Conservation (phyloP, 2,329 filamentous ascomycete genomes). For the Diaporthe sp. region DNA sequence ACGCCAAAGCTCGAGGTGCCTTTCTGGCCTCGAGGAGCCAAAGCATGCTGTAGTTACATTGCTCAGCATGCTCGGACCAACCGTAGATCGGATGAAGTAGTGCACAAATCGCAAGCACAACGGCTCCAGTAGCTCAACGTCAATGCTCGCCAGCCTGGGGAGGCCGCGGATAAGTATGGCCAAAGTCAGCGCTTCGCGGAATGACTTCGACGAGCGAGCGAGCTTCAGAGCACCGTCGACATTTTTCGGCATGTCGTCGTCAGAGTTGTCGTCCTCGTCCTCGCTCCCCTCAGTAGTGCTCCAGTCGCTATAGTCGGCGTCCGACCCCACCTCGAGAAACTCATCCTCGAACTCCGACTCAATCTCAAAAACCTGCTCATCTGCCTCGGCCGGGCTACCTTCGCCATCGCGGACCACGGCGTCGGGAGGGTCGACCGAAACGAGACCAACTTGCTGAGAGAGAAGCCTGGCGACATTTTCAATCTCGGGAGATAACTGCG, state of each 20-base stretch:
- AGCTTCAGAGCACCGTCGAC: slow-evolving; percentile 1
- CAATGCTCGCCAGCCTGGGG: slow-evolving; percentile 12
- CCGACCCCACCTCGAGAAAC: slow-evolving; percentile 11
- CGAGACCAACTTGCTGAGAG: background rate
- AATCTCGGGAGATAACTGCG: background rate
- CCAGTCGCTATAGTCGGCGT: slow-evolving; percentile 27
- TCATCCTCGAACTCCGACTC: slow-evolving; percentile 12
- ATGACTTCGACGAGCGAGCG: slow-evolving; percentile 10
- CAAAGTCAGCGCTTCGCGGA: slow-evolving; percentile 11
- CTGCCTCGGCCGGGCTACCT: background rate
- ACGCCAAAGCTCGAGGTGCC: slow-evolving; percentile 34
- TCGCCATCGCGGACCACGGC: background rate
- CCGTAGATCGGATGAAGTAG: background rate
- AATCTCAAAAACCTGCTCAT: slow-evolving; percentile 22
- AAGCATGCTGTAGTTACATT: slow-evolving; percentile 21
- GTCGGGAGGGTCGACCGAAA: background rate
- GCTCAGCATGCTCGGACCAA: slow-evolving; percentile 16
- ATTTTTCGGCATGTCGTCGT: slow-evolving; percentile 16
- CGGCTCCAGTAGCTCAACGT: slow-evolving; percentile 26
- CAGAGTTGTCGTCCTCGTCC: slow-evolving; percentile 9
- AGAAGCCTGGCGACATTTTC: background rate
- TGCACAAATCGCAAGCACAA: slow-evolving; percentile 19
- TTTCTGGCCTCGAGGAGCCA: slow-evolving; percentile 27
- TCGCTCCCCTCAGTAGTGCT: slow-evolving; percentile 32
- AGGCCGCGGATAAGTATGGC: slow-evolving; percentile 23